Evolutionary conservation across 2,329 filamentous ascomycete genomes (phyloP), one percentile per base, ranked within the genome.

Genomic region (Ophiosphaerella herpotricha): DNA sequence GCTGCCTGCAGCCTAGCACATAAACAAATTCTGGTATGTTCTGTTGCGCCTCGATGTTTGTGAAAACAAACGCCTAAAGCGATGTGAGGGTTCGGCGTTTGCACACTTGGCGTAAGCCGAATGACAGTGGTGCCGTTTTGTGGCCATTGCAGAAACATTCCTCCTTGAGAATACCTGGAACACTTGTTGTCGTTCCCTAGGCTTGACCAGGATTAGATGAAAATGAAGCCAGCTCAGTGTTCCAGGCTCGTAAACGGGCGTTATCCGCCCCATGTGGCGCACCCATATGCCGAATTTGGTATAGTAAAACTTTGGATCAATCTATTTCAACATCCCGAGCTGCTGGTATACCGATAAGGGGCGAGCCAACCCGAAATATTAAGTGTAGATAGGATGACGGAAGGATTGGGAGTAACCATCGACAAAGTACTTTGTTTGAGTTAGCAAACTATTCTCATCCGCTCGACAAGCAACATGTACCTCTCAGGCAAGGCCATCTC

Each of bases 351-450:
- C 21, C 5, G 14, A 12, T 47, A 32, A 40, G 45, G 37, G 36
- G 39, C 9, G 8, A 11, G 33, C 21, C 13, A n/a, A 32, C 11
- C 26, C 12, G 23, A 34, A 6, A 11, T 7, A 24, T 48, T 41
- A 48, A 14, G 42, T 50, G 38, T 46, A 51, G 2, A 57, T 38
- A 5, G 33, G 34, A 16, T 43, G 34, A 8, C 39, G 37, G 9
- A 40, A 48, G 6, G n/a, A 1, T n/a, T 31, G 43, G 12, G 38
- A 7, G 16, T 52, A 50, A 31, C 26, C 39, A 54, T 33, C 44
- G 44, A 48, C 57, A 44, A 49, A 36, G 26, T 46, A 50, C 50
- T 56, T 24, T n/a, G 14, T 13, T 7, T 33, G 31, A 42, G 44
- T 57, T 41, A 59, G 56, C 46, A 14, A n/a, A 51, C 32, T 33